These are phyloP conservation scores for Rhamnella rubrinervis DNA, from an alignment of 331 rosid species.

Conservation along the genomic window DNA sequence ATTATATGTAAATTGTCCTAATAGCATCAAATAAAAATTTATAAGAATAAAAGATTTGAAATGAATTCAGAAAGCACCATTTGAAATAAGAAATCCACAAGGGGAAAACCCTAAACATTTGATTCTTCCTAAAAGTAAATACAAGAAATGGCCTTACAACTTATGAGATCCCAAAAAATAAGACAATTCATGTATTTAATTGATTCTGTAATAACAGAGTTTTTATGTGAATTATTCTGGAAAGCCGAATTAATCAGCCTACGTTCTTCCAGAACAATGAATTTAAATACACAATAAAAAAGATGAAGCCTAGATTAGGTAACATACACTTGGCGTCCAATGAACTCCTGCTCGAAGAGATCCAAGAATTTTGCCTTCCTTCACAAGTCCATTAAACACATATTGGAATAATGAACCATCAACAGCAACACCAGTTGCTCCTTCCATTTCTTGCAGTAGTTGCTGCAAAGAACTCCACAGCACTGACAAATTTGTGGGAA, in stretches of 20 bases:
- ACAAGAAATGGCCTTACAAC: neutral
- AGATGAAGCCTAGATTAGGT: slow-evolving; percentile 23
- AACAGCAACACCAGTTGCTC: slow-evolving; percentile 73
- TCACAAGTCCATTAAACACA: slow-evolving; percentile 76
- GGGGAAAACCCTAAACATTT: neutral
- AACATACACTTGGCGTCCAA: slow-evolving; percentile 95
- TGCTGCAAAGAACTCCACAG: slow-evolving; percentile 87
- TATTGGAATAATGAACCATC: slow-evolving; percentile 93
- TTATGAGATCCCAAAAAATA: neutral
- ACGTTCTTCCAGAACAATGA: slow-evolving; percentile 1
- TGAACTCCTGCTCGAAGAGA: slow-evolving; percentile 94
- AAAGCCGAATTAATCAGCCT: slow-evolving; percentile 13
- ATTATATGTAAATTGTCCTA: too few species aligned
- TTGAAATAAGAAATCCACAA: neutral
- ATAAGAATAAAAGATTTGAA: neutral
- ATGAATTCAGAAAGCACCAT: neutral
- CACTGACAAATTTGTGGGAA: slow-evolving; percentile 72
- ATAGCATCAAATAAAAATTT: too few species aligned
- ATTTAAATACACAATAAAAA: neutral
- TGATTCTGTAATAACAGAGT: slow-evolving; percentile 11
- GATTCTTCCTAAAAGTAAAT: neutral
- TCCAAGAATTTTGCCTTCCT: slow-evolving; percentile 77
- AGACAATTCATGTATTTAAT: neutral
- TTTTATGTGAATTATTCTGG: slow-evolving; percentile 10
- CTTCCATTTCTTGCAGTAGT: slow-evolving; percentile 82